Base-by-base conservation (phyloP, 1,284 basidiomycete species). In the Prillingera fragicola region DNA sequence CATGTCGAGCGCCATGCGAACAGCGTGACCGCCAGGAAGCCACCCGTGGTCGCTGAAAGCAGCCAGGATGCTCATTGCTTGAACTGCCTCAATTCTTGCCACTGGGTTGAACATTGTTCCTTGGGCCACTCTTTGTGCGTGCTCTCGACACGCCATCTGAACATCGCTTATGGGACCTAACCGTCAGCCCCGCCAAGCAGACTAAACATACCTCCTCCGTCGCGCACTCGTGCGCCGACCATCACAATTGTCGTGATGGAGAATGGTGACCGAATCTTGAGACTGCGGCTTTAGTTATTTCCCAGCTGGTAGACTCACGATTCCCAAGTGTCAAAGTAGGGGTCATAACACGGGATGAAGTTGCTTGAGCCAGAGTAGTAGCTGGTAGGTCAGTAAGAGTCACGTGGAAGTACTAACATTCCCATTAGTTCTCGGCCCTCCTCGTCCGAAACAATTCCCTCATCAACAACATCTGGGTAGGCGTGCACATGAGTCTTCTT, bases 11-110 rank as follows among this genome's bases (percentile, higher is more conserved):
- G 87, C 89, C 87, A 94, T 90, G 43, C 89, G 79, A 14, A 92
- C 87, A 14, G 89, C 89, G 70, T 92, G 88, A 5, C 87, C 65
- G 6, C 87, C 86, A 54, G 85, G 85, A 19, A 92, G 70, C 89
- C 89, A 94, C 2, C 87, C 88, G 56, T 87, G 86, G 55, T 90
- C 86, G 12, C 85, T 87, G 84, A 88, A 92, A 7, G 87, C 87
- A 19, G 88, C 84, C 13, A 91, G 81, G 38, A 91, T 75, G 43
- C 85, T 84, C 85, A 89, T 91, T 12, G 87, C 84, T 63, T 90
- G 89, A 18, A 92, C 81, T 5, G 85, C 86, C 69, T 94, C 89
- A 48, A 82, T 77, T 32, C 86, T 77, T 43, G 80, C 75, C 12
- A 91, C 87, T 5, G 86, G 85, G 3, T 85, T 80, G 66, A 91